Evolutionary conservation across 768 basidiomycete species (phyloP), one percentile per base, ranked within the genome.

Genomic region (Dacryopinax spathularia): DNA sequence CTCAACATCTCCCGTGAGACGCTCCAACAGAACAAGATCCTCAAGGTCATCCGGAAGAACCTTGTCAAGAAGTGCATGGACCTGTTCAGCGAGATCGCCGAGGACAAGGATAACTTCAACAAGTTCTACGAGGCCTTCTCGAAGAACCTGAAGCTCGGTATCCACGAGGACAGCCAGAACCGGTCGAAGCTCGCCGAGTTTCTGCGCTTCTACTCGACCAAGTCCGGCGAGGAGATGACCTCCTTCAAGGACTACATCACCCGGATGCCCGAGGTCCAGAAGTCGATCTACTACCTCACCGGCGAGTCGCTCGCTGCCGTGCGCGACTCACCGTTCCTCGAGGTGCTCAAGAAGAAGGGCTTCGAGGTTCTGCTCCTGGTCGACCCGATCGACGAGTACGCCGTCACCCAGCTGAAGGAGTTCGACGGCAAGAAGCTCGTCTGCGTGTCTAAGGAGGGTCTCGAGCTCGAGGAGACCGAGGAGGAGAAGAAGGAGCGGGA

Each of bases 1-100:
- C 90, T 98, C 73, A 99, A 99, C 84, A 98, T 99, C 77, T 98
- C 96, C 43, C 93, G 96, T 79, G 95, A 99, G 82, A 97, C 94
- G 34, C 86, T 99, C 63, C 96, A 99, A 77, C 96, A 98, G 75
- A 98, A 98, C 84, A 99, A 98, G 86, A 99, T 99, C 70, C 88
- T 99, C 71, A 99, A 98, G 82, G 93, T 96, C 76, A 94, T 95
- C 75, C 90, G 92, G 76, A 96, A 97, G 85, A 96, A 97, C 82
- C 84, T 98, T 63, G 94, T 98, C 76, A 98, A 92, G 86, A 97
- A 97, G 82, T 87, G 89, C 74, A 76, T 98, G 78, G 95, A 98
- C 73, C 77, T 97, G 70, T 84, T 99, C 81, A 80, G 76, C 70
- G 96, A 99, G 82, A 95, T 98, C 67, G 87, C 94, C 34, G 95